Percentiles rank a stretch among this genome's conserved stretches.
phyloP scores from a whole-genome alignment of 2,329 filamentous ascomycete genomes.

The Myriosclerotinia duriaeana region DNA sequence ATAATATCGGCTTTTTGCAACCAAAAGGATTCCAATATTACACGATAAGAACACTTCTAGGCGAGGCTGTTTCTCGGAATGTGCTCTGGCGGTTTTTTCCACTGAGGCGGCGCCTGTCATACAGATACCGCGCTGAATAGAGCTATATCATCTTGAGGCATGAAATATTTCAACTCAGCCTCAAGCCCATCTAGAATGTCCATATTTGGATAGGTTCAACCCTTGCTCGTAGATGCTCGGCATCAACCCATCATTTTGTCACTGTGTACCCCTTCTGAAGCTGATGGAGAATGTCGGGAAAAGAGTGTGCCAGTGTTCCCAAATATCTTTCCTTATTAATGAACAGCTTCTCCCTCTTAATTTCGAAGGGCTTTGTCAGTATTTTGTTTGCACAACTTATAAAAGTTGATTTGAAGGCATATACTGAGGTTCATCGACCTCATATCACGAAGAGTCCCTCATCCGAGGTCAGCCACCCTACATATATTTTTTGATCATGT shows the following conservation, averaged over 20 bases:
- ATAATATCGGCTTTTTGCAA: neutral
- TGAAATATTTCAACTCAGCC: slow-evolving; percentile 8
- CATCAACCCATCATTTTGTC: neutral
- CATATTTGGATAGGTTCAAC: neutral
- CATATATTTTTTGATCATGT: neutral
- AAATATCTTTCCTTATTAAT: slow-evolving; percentile 11
- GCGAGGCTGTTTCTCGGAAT: neutral
- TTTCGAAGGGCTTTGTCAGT: neutral
- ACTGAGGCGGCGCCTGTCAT: neutral
- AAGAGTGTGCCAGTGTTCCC: neutral
- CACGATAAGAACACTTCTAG: neutral
- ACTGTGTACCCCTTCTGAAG: neutral
- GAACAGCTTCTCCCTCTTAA: neutral
- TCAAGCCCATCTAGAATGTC: neutral
- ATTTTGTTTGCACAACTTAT: neutral
- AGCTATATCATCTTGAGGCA: neutral
- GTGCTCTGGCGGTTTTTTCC: neutral
- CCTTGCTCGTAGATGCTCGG: slow-evolving; percentile 9
- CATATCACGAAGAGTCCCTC: neutral
- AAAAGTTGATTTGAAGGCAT: neutral
- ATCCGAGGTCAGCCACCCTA: neutral
- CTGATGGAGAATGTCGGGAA: neutral
- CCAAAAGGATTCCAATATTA: too few species aligned
- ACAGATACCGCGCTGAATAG: neutral
- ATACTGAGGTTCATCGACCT: neutral